Percentiles rank a stretch among this genome's conserved stretches.
Conservation (phyloP, 306 rosid genomes). For the Mucuna pruriens region DNA sequence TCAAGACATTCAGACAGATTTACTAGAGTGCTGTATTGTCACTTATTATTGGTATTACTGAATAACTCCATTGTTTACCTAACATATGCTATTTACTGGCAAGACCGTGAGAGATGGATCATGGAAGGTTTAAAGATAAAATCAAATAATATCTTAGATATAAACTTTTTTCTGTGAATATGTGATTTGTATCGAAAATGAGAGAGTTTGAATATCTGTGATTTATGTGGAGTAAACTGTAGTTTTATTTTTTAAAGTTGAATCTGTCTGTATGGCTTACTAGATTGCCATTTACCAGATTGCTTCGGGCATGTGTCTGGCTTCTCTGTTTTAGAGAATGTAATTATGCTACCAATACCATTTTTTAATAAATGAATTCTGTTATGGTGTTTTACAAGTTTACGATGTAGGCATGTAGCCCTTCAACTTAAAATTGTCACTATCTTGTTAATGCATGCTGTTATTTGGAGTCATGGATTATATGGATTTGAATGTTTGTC, state of each 20-base stretch:
- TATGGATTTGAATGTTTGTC: background rate
- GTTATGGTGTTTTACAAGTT: background rate
- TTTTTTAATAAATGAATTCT: background rate
- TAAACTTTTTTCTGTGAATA: too few species aligned
- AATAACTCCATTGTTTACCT: background rate
- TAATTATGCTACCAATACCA: background rate
- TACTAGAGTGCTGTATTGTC: slow-evolving; percentile 6
- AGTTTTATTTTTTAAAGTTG: too few species aligned
- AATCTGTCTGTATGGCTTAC: too few species aligned
- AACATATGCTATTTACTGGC: background rate
- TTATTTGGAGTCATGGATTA: background rate
- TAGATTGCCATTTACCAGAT: too few species aligned
- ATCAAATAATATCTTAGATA: too few species aligned
- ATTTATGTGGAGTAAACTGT: too few species aligned
- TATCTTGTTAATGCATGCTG: background rate
- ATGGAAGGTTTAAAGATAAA: background rate
- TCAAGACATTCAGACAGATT: slow-evolving; percentile 4
- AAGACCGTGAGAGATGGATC: background rate
- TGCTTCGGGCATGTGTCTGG: too few species aligned
- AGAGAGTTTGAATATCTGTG: too few species aligned
- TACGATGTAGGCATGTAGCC: background rate
- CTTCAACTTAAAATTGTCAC: background rate
- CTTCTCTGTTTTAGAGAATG: too few species aligned
- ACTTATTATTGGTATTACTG: background rate
- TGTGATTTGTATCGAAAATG: too few species aligned